Base-by-base conservation (phyloP, 441 rosid species). In the Jatropha multifida region DNA sequence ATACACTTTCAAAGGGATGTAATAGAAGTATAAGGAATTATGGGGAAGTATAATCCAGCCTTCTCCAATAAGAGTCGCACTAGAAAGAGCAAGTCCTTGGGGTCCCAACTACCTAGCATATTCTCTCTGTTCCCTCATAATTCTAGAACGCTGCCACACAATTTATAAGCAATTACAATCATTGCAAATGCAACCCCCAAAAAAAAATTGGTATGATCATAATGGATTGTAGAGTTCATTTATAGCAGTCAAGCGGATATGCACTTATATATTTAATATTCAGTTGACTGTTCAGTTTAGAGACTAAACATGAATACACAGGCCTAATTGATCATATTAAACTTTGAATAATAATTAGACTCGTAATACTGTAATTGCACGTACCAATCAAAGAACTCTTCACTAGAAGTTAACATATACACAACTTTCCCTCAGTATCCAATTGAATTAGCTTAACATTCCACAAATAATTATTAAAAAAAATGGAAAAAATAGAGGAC, bases 371-470 rank as follows among this genome's bases (percentile, higher is more conserved):
- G 14, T 17, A 23, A 27, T 59, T 59, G 20, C 38, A 59, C 11
- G 9, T 20, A 59, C 20, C 63, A 59, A 26, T 20, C 3, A 59
- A 59, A 59, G 2, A 26, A 59, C 23, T 59, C 63, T 59, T 26
- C 32, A 59, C 63, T 26, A 7, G 8, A 26, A 23, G 38, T 59
- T 23, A 59, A 59, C 32, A 60, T 60, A 40, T 60, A 69, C 32
- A 73, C 51, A 51, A 63, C 11, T 48, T 49, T 18, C 7, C 20
- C 61, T 23, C 37, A 38, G 38, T 42, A 64, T 0, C 32, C 69
- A 64, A 63, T 64, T 40, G 10, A 52, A 64, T 73, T 40, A 23
- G 51, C 41, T 69, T 3, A 40, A 55, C 40, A 11, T 70, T 60
- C 68, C 69, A 76, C 64, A 69, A 32, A 69, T 18, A 61, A 68